These are phyloP conservation scores for Dovyalis caffra DNA, from an alignment of 345 rosid species.

Conservation along the genomic window DNA sequence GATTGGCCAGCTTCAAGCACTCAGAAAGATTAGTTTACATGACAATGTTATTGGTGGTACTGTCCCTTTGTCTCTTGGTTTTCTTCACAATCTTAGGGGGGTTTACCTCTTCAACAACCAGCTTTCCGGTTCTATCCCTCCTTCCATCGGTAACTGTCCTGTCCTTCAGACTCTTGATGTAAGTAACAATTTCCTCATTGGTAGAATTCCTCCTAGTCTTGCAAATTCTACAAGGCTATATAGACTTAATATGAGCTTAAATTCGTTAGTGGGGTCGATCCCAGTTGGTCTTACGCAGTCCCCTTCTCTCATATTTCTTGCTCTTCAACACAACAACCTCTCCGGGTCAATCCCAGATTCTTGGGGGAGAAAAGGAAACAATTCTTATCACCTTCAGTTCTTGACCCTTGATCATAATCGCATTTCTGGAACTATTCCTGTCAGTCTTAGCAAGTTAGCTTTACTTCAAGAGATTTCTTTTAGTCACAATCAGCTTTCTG, in stretches of 20 bases:
- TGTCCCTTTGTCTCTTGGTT: constrained; percentile 75
- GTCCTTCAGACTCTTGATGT: constrained; percentile 29
- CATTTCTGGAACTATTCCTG: constrained; percentile 57
- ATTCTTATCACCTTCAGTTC: constrained; percentile 30
- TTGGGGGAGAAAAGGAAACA: constrained; percentile 34
- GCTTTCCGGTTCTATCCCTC: constrained; percentile 62
- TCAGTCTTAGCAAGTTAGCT: constrained; percentile 45
- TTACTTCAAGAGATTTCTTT: constrained; percentile 53
- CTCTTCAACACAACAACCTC: constrained; percentile 58
- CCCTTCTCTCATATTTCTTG: constrained; percentile 48
- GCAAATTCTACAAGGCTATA: constrained; percentile 64
- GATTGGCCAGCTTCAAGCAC: constrained; percentile 72
- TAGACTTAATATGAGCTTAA: constrained; percentile 63
- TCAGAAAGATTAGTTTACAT: constrained; percentile 79
- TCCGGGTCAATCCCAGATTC: constrained; percentile 51
- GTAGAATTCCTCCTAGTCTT: constrained; percentile 59
- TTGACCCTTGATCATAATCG: constrained; percentile 40
- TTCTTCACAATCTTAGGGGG: constrained; percentile 68
- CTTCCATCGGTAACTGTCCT: constrained; percentile 26
- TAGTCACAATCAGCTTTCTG: constrained; percentile 62
- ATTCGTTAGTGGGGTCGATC: constrained; percentile 51
- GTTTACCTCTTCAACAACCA: constrained; percentile 86
- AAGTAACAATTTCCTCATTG: constrained; percentile 63
- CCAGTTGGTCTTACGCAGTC: constrained; percentile 48
- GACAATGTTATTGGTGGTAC: constrained; percentile 69